These are phyloP conservation scores for Ustilago trichophora DNA, from an alignment of 1,284 basidiomycete species.

Conservation along the genomic window DNA sequence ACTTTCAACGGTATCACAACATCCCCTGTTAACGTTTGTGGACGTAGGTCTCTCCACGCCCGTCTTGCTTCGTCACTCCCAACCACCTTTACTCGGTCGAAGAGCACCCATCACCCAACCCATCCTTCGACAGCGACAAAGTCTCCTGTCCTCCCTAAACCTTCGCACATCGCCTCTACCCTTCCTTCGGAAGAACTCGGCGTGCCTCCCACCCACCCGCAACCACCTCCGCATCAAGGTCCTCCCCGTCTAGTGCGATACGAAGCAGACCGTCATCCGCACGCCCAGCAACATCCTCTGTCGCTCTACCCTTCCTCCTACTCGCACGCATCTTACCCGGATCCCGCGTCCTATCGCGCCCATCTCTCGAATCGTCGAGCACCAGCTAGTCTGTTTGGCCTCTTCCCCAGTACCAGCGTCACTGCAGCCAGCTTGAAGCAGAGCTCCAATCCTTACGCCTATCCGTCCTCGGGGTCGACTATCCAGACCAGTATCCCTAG, in stretches of 20 bases:
- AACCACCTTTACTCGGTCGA: background rate
- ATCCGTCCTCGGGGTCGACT: constrained; percentile 1
- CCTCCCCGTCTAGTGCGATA: constrained; percentile 46
- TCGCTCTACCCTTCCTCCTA: constrained; percentile 35
- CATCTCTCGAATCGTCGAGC: constrained; percentile 40
- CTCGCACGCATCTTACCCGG: constrained; percentile 40
- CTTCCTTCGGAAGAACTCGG: constrained; percentile 28
- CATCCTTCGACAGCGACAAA: constrained; percentile 13
- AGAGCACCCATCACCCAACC: constrained; percentile 30
- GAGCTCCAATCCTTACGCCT: constrained; percentile 24
- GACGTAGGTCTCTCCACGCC: background rate
- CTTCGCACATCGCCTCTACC: constrained; percentile 30
- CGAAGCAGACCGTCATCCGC: constrained; percentile 15
- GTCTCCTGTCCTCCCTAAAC: constrained; percentile 46
- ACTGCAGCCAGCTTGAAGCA: constrained; percentile 26
- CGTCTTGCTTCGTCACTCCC: background rate
- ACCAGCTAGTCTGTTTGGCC: constrained; percentile 42
- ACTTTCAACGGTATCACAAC: too few relatives aligned
- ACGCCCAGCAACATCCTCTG: constrained; percentile 4
- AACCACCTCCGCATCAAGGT: constrained; percentile 35
- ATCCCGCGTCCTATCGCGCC: constrained; percentile 28
- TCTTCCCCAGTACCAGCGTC: constrained; percentile 39
- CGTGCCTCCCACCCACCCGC: constrained; percentile 27
- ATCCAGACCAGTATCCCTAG: constrained; percentile 10
- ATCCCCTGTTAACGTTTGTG: too few relatives aligned